Base-by-base conservation (phyloP, 352 stramenopile species). In the Phytopythium delawarense region DNA sequence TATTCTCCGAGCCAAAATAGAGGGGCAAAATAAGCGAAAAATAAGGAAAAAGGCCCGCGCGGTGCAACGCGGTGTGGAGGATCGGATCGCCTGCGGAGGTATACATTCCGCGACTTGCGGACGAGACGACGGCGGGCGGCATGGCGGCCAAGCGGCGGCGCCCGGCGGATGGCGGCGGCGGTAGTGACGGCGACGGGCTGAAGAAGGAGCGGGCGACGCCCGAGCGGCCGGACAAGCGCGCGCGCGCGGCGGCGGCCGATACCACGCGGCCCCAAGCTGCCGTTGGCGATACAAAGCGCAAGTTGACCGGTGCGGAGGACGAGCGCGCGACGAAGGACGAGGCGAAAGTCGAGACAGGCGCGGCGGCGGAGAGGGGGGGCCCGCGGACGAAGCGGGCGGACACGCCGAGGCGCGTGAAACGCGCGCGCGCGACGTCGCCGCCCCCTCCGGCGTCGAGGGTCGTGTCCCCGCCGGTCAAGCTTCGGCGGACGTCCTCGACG, bases 401-500 rank as follows among this genome's bases (percentile, higher is more conserved):
- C 53, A 70, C 25, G 45, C 37, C 18, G 54, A 21, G 4, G 53
- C 20, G 53, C 5, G 13, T 32, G 53, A 59, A 49, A 35, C 53
- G 34, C 20, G 37, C 35, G n/a, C 35, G 34, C 12, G 53, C 37
- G 53, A 21, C 30, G 13, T 44, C 58, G 0, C 62, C 59, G 23
- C 73, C 71, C 5, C 65, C 71, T 6, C 58, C 68, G 59, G 58
- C 60, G 4, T 58, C 42, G 23, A 30, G 69, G 32, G 67, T 65
- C 34, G 55, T 62, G 4, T 70, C 71, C 4, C 65, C 65, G 23
- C 57, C 45, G 6, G 68, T 64, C 6, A 75, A 78, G 62, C 21
- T 78, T 5, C 64, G 62, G 42, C 55, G 55, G 40, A 53, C 55
- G 40, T 6, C 55, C 42, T 28, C 28, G 42, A 5, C 39, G 44